A percentile compares a stretch with the other conserved stretches of the same genome.
Conservation (phyloP, 441 rosid genomes). For the Omphalea diandra region DNA sequence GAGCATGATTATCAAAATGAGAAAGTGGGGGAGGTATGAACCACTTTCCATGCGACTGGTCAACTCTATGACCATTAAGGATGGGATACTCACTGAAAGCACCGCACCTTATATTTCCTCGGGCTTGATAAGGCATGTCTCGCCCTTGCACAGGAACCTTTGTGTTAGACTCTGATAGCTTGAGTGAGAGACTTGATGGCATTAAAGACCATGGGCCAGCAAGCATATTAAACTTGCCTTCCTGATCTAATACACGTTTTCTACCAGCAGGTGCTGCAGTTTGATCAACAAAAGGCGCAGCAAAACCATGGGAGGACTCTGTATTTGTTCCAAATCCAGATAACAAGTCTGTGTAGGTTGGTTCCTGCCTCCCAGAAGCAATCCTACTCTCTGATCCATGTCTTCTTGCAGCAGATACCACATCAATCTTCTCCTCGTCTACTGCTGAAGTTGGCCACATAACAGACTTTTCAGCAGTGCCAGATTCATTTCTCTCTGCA, state of each 20-base stretch:
- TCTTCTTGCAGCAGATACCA: constrained; percentile 56
- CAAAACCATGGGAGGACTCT: constrained; percentile 45
- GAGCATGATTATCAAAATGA: constrained; percentile 45
- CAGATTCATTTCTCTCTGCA: constrained; percentile 60
- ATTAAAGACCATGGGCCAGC: constrained; percentile 56
- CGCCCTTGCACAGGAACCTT: constrained; percentile 39
- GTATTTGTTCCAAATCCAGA: constrained; percentile 61
- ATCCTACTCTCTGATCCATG: constrained; percentile 59
- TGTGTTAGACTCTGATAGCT: constrained; percentile 42
- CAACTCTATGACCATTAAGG: constrained; percentile 46
- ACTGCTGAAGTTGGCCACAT: constrained; percentile 54
- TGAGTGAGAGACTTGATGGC: constrained; percentile 62
- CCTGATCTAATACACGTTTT: constrained; percentile 48
- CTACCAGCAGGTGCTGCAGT: constrained; percentile 36
- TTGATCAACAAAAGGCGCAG: constrained; percentile 47
- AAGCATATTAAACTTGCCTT: constrained; percentile 50
- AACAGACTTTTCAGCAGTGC: constrained; percentile 56
- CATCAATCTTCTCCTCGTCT: constrained; percentile 63
- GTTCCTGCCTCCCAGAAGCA: constrained; percentile 55
- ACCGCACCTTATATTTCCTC: constrained; percentile 46
- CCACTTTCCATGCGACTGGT: constrained; percentile 62
- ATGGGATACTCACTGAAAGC: constrained; percentile 48
- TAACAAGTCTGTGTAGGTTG: constrained; percentile 70
- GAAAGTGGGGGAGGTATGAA: constrained; percentile 62
- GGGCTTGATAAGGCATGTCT: constrained; percentile 41